Evolutionary conservation across 2,329 filamentous ascomycete species (phyloP).

Genomic region (Xylariales sp.): DNA sequence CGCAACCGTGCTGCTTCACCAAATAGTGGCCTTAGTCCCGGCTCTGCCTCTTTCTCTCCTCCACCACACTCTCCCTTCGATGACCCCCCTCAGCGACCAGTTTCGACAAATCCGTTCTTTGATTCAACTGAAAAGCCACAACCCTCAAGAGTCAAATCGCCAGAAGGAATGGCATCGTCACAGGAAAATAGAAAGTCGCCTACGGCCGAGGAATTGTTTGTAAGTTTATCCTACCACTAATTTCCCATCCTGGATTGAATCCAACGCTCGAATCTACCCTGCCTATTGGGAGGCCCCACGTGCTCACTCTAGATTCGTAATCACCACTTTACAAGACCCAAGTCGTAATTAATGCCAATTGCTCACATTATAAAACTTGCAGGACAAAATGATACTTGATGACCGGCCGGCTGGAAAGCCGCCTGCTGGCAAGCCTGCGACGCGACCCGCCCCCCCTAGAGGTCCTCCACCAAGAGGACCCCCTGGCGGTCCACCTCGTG

Average conservation of each 20-base stretch:
- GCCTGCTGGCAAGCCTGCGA: slow-evolving; percentile 21
- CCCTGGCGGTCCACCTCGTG: slow-evolving; percentile 33
- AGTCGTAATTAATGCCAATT: too few relatives aligned
- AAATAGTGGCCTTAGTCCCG: slow-evolving; percentile 17
- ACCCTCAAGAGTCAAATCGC: slow-evolving; percentile 29
- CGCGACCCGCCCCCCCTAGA: slow-evolving; percentile 24
- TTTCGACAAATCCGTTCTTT: slow-evolving; percentile 74
- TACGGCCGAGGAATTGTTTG: slow-evolving; percentile 69
- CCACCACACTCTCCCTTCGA: slow-evolving; percentile 53
- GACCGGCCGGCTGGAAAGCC: slow-evolving; percentile 32
- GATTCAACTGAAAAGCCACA: slow-evolving; percentile 39
- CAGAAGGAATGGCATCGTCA: slow-evolving; percentile 45
- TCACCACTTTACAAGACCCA: too few relatives aligned
- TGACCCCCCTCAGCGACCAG: slow-evolving; percentile 54
- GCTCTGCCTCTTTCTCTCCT: slow-evolving; percentile 22
- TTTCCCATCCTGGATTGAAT: too few relatives aligned
- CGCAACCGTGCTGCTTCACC: slow-evolving; percentile 69
- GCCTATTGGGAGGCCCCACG: too few relatives aligned
- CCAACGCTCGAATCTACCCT: too few relatives aligned
- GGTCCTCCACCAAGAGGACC: slow-evolving; percentile 32
- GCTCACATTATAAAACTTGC: slow-evolving; percentile 18
- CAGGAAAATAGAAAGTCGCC: slow-evolving; percentile 41
- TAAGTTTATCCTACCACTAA: slow-evolving; percentile 44
- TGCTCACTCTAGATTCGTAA: too few relatives aligned
- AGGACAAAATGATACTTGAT: slow-evolving; percentile 67